phyloP scores from a whole-genome alignment of 2,329 filamentous ascomycete species.

The Biscogniauxia marginata region DNA sequence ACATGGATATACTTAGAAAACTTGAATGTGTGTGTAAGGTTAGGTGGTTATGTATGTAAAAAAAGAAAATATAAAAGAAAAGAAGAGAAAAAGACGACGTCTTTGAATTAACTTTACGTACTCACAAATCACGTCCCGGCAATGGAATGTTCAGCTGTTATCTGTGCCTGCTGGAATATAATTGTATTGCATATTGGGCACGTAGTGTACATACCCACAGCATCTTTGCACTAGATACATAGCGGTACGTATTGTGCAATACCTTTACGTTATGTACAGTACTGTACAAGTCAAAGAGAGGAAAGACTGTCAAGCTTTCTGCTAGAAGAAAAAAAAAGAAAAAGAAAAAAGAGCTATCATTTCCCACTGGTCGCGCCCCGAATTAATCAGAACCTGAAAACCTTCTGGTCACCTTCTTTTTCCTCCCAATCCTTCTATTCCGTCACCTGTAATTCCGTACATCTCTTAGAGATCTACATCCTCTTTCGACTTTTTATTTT shows the following conservation, averaged over 20 bases:
- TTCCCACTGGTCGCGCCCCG: background rate
- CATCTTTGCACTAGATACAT: background rate
- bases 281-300: background rate
- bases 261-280: background rate
- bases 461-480: background rate
- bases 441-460: background rate
- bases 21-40: no score
- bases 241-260: background rate
- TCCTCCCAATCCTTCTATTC: background rate
- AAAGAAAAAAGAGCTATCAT: background rate
- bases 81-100: background rate
- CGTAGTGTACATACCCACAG: background rate
- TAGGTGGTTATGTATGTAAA: background rate
- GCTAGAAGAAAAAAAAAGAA: background rate
- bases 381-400: background rate
- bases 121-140: background rate
- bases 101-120: background rate
- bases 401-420: slow-evolving; percentile 2
- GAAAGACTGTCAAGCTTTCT: background rate
- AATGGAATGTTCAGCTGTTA: background rate
- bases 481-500: background rate
- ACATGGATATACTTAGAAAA: slow-evolving; percentile 5
- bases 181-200: background rate
- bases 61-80: background rate
- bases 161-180: background rate